These are phyloP conservation scores for Neodidymelliopsis sp. DNA, from an alignment of 2,329 filamentous ascomycete species.

Conservation along the genomic window DNA sequence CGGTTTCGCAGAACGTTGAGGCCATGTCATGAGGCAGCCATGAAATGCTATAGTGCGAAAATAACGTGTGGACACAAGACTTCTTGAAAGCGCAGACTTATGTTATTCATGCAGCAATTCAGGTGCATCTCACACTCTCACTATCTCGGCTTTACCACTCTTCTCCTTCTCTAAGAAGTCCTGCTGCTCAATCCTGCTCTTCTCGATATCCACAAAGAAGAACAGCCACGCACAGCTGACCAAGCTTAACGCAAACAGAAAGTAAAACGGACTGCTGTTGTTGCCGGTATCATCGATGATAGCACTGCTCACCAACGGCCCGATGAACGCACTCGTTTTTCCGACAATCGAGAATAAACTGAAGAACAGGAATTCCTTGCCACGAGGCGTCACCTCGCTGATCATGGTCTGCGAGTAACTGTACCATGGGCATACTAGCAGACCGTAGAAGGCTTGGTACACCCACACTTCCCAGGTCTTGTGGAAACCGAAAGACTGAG, in stretches of 20 bases:
- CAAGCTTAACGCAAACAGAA: slow-evolving; percentile 54
- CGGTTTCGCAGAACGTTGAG: too few relatives aligned
- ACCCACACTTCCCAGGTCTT: slow-evolving; percentile 62
- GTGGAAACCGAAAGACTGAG: slow-evolving; percentile 61
- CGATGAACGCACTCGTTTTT: slow-evolving; percentile 73
- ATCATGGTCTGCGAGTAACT: slow-evolving; percentile 76
- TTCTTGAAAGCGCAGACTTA: too few relatives aligned
- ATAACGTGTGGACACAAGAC: too few relatives aligned
- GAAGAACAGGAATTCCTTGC: slow-evolving; percentile 76
- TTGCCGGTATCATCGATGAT: slow-evolving; percentile 70
- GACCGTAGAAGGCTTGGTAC: slow-evolving; percentile 65
- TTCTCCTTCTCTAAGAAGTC: slow-evolving; percentile 33
- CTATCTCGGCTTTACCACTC: slow-evolving; percentile 8
- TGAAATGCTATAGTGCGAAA: too few relatives aligned
- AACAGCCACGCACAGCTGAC: slow-evolving; percentile 30
- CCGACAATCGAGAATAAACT: slow-evolving; percentile 72
- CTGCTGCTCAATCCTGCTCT: slow-evolving; percentile 36
- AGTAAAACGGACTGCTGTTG: slow-evolving; percentile 71
- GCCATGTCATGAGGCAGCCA: too few relatives aligned
- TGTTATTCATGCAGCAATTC: too few relatives aligned
- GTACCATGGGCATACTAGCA: slow-evolving; percentile 75
- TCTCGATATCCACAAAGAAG: slow-evolving; percentile 35
- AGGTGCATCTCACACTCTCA: neutral
- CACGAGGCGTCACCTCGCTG: slow-evolving; percentile 71
- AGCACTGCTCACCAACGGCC: slow-evolving; percentile 71